Percentiles rank a stretch among this genome's conserved stretches.
Conservation (phyloP, 768 basidiomycete genomes). For the Pulveroboletus sp. region DNA sequence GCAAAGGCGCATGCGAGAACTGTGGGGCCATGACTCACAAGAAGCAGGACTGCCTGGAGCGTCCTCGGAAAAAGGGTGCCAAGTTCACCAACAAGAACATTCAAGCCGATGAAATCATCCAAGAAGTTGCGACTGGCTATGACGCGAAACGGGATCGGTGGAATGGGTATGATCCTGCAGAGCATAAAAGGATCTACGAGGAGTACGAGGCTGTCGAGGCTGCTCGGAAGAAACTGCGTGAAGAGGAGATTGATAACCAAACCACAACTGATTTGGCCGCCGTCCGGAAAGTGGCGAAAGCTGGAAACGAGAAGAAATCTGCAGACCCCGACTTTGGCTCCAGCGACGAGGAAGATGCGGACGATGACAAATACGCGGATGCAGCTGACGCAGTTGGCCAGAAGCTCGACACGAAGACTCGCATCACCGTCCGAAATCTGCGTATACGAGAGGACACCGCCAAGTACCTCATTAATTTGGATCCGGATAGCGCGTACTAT, state of each 20-base stretch:
- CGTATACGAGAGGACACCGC: slow-evolving; percentile 99
- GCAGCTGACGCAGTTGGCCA: slow-evolving; percentile 97
- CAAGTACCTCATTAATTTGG: slow-evolving; percentile 96
- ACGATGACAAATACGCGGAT: slow-evolving; percentile 98
- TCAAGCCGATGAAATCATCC: slow-evolving; percentile 85
- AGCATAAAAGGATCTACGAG: slow-evolving; percentile 83
- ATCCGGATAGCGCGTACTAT: slow-evolving; percentile 94
- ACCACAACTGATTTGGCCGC: slow-evolving; percentile 89
- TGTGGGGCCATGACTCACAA: slow-evolving; percentile 97
- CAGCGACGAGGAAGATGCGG: slow-evolving; percentile 91
- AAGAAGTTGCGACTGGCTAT: slow-evolving; percentile 72
- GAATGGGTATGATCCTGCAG: slow-evolving; percentile 94
- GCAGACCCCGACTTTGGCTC: slow-evolving; percentile 92
- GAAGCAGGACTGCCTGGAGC: slow-evolving; percentile 87
- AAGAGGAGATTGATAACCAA: slow-evolving; percentile 98
- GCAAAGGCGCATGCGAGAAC: slow-evolving; percentile 98
- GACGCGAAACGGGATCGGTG: slow-evolving; percentile 96
- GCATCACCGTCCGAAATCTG: slow-evolving; percentile 96
- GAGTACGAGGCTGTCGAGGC: slow-evolving; percentile 93
- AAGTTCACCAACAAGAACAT: slow-evolving; percentile 90
- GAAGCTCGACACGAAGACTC: slow-evolving; percentile 95
- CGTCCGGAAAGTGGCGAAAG: slow-evolving; percentile 93
- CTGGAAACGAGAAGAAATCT: slow-evolving; percentile 65
- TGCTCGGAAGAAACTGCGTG: slow-evolving; percentile 83
- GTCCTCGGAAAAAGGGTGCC: slow-evolving; percentile 94